Evolutionary conservation across 2,329 filamentous ascomycete species (phyloP).

Genomic region (Aspergillus neoniger): DNA sequence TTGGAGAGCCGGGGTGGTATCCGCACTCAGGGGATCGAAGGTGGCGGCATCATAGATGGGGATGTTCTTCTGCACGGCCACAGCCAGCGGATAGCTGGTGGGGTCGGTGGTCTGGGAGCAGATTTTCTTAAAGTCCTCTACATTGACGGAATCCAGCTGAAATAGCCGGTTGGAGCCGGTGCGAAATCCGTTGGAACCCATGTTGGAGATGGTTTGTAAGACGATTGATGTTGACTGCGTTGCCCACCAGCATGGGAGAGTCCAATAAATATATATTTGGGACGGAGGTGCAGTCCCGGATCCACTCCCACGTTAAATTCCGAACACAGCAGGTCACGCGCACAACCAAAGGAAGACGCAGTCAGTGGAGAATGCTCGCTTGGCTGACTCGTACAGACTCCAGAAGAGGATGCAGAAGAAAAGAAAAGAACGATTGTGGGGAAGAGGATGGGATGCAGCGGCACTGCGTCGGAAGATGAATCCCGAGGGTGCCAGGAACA

Average conservation of each 20-base stretch:
- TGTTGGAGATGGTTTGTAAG: not conserved
- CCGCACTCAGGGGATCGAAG: conserved; percentile 36
- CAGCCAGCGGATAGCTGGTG: conserved; percentile 52
- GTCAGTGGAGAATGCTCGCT: not conserved
- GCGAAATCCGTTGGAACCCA: not conserved
- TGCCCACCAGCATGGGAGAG: not conserved
- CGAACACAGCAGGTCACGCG: not conserved
- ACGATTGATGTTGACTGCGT: not conserved
- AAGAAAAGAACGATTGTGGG: too few relatives aligned
- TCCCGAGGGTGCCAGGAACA: too few relatives aligned
- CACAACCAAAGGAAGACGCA: not conserved
- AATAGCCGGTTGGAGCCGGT: conserved; percentile 23
- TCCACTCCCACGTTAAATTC: not conserved
- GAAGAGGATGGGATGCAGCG: too few relatives aligned
- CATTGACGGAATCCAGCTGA: conserved; percentile 17
- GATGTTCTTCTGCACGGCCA: conserved; percentile 51
- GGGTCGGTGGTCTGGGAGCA: conserved; percentile 44
- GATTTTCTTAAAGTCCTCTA: conserved; percentile 49
- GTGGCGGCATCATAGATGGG: conserved; percentile 56
- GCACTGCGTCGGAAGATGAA: too few relatives aligned
- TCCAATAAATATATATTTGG: not conserved
- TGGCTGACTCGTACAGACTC: too few relatives aligned
- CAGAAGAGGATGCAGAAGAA: too few relatives aligned
- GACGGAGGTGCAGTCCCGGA: not conserved
- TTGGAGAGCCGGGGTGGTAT: conserved; percentile 49